A percentile compares a stretch with the other conserved stretches of the same genome.
Conservation (phyloP, 768 basidiomycete species). For the Suillus fuscotomentosus region DNA sequence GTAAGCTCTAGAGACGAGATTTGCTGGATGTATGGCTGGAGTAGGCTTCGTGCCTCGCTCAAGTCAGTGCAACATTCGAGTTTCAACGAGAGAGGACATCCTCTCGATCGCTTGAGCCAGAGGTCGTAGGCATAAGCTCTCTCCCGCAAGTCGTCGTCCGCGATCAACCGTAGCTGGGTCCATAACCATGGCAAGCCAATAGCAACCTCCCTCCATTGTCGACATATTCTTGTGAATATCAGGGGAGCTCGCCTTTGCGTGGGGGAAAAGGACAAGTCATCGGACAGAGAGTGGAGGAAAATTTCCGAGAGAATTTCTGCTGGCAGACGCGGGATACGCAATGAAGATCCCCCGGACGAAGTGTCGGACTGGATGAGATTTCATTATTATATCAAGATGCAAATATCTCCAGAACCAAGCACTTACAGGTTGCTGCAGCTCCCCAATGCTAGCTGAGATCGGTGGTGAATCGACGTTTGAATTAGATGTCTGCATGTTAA, state of each 20-base stretch:
- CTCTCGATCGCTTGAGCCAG: neutral
- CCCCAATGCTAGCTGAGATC: neutral
- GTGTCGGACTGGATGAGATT: constrained; percentile 11
- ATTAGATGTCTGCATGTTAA: neutral
- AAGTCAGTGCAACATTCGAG: neutral
- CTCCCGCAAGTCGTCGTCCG: constrained; percentile 4
- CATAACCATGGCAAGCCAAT: constrained; percentile 43
- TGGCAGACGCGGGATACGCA: constrained; percentile 38
- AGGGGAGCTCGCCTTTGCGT: constrained; percentile 31
- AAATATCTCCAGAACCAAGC: neutral
- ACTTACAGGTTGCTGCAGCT: neutral
- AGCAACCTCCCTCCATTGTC: constrained; percentile 40
- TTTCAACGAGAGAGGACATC: neutral
- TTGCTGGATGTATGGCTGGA: constrained; percentile 19
- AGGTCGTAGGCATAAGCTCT: neutral
- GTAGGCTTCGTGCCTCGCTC: neutral
- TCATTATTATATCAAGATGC: neutral
- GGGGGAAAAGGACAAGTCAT: constrained; percentile 23
- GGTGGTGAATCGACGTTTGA: neutral
- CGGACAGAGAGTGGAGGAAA: constrained; percentile 37
- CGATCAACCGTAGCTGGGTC: constrained; percentile 36
- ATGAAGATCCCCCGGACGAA: constrained; percentile 18
- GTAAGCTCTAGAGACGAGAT: constrained; percentile 4
- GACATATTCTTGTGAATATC: constrained; percentile 40
- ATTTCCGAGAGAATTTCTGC: constrained; percentile 47